These are phyloP conservation scores for Acanthamoeba castellanii DNA, from an alignment of 208 protist genomes.

Conservation along the genomic window DNA sequence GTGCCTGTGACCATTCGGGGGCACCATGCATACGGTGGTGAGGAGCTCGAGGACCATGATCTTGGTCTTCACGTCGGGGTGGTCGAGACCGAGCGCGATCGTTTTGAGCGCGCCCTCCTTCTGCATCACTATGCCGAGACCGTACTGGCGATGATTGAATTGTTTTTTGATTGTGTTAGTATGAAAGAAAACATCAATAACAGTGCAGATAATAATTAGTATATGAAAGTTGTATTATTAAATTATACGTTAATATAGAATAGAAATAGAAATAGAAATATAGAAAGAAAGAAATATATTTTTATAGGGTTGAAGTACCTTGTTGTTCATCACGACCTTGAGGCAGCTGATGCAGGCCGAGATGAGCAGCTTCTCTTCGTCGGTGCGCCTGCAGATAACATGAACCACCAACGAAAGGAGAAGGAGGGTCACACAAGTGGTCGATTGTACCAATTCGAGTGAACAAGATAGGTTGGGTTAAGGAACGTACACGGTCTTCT, in stretches of 20 bases:
- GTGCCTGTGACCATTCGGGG: slow-evolving; percentile 20
- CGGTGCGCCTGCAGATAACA: not conserved
- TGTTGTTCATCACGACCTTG: slow-evolving; percentile 54
- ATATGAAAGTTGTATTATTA: too few relatives aligned
- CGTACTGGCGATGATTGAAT: not conserved
- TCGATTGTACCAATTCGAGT: too few relatives aligned
- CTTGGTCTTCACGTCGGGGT: slow-evolving; percentile 43
- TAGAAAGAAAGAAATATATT: not conserved
- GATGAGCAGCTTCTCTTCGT: slow-evolving; percentile 36
- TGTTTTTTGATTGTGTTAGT: too few relatives aligned
- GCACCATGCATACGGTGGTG: slow-evolving; percentile 16
- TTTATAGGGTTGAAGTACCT: too few relatives aligned
- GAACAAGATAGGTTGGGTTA: too few relatives aligned
- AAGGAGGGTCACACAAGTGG: not conserved
- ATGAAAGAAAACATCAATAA: too few relatives aligned
- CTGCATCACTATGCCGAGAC: slow-evolving; percentile 2
- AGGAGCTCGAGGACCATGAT: slow-evolving; percentile 51
- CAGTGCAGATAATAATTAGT: too few relatives aligned
- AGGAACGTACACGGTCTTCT: not conserved
- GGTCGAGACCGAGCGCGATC: slow-evolving; percentile 17
- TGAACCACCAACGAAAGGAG: too few relatives aligned
- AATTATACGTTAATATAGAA: too few relatives aligned
- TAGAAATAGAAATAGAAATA: not conserved
- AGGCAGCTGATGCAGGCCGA: slow-evolving; percentile 25
- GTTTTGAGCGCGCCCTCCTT: slow-evolving; percentile 4